A percentile compares a stretch with the other conserved stretches of the same genome.
Evolutionary conservation across 139 green algal genomes (phyloP).

Genomic region (Coelastrella sp.): DNA sequence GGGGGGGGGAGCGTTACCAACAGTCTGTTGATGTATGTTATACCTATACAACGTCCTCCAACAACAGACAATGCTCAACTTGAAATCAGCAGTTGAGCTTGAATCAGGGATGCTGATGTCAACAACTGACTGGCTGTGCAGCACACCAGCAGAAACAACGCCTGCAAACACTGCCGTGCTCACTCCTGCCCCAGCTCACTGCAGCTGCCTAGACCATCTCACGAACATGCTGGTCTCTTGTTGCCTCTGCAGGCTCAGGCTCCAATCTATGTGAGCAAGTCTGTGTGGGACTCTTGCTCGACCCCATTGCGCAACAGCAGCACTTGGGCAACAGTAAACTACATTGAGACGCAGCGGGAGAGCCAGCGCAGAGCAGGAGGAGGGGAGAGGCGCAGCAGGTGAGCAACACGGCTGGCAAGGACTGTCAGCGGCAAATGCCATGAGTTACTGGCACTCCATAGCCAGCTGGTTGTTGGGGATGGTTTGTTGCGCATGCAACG

Average conservation of each 20-base stretch:
- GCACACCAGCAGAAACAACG: too few relatives aligned
- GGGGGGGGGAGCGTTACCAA: too few relatives aligned
- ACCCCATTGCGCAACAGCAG: conserved; percentile 33
- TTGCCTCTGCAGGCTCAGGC: conserved; percentile 51
- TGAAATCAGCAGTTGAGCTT: too few relatives aligned
- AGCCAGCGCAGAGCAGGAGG: not conserved
- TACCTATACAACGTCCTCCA: not conserved
- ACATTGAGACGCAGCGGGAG: conserved; percentile 26
- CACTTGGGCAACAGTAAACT: conserved; percentile 41
- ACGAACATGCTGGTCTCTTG: not conserved
- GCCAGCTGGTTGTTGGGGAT: too few relatives aligned
- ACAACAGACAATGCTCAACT: not conserved
- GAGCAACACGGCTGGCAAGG: not conserved
- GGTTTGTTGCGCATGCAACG: too few relatives aligned
- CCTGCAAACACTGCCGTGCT: too few relatives aligned
- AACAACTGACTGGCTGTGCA: too few relatives aligned
- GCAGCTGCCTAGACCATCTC: not conserved
- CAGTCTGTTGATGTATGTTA: too few relatives aligned
- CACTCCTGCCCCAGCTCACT: not conserved
- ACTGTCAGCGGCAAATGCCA: not conserved
- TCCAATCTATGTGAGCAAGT: conserved; percentile 65
- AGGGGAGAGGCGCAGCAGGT: conserved; percentile 10
- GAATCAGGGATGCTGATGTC: too few relatives aligned
- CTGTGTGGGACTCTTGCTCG: conserved; percentile 60
- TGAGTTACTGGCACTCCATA: not conserved